A percentile compares a stretch with the other conserved stretches of the same genome.
phyloP scores from a whole-genome alignment of 257 asterid genomes.

The Nicotiana benthamiana region DNA sequence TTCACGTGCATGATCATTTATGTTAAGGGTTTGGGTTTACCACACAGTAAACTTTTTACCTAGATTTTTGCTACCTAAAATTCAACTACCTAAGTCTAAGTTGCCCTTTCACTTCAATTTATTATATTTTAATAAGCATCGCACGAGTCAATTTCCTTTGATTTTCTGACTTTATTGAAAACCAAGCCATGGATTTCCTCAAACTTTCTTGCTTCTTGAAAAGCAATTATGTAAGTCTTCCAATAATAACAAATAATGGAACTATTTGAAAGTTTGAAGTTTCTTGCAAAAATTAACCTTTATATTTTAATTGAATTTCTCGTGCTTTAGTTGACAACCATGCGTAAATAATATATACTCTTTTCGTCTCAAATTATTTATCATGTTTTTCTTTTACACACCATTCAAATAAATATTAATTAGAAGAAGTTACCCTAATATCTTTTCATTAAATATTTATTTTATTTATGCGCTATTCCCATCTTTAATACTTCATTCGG shows the following conservation, averaged over 20 bases:
- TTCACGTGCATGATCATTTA: slow-evolving; percentile 1
- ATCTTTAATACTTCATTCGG: too few relatives aligned
- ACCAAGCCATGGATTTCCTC: slow-evolving; percentile 68
- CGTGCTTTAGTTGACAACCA: slow-evolving; percentile 35
- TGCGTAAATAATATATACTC: slow-evolving; percentile 26
- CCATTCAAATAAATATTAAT: too few relatives aligned
- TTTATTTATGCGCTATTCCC: too few relatives aligned
- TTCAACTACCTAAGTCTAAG: slow-evolving; percentile 3
- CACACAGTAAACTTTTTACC: neutral
- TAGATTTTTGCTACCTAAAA: neutral
- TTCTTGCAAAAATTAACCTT: neutral
- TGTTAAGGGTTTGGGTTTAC: slow-evolving; percentile 2
- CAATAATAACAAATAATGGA: slow-evolving; percentile 17
- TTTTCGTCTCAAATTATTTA: too few relatives aligned
- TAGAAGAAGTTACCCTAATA: too few relatives aligned
- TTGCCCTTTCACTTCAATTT: neutral
- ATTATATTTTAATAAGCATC: slow-evolving; percentile 8
- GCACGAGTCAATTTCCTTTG: slow-evolving; percentile 61
- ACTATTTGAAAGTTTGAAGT: slow-evolving; percentile 20
- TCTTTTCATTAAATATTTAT: too few relatives aligned
- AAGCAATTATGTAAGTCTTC: slow-evolving; percentile 28
- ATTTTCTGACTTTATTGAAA: slow-evolving; percentile 34
- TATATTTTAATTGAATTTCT: slow-evolving; percentile 14
- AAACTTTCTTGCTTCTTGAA: slow-evolving; percentile 44
- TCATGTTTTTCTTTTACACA: too few relatives aligned